Evolutionary conservation across 495 filamentous ascomycete genomes (phyloP), one percentile per base, ranked within the genome.

Genomic region (Neurospora tetrasperma): DNA sequence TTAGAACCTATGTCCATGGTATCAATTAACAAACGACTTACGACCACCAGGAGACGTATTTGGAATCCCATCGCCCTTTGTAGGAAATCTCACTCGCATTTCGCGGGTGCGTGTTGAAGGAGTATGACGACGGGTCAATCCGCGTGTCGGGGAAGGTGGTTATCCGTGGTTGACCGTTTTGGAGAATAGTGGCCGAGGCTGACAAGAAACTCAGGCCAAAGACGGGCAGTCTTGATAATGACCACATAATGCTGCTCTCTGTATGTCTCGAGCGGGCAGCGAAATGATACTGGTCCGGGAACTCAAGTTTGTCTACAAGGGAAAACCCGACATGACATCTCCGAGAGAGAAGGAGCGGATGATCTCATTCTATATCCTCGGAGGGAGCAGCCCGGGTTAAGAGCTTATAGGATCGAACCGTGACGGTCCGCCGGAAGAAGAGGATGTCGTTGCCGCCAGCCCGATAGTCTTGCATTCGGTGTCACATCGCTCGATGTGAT

Each of bases 21-120:
- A 27, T 8, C 10, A 20, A 9, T 72, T 23, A 72, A 31, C 18
- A 48, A 31, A 46, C 23, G 10, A 83, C 86, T 83, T 79, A 86
- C 85, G 85, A 87, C 89, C 83, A 90, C 88, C 88, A 92, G 2
- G 89, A 91, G 69, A 90, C 85, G 74, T 89, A 84, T 71, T 89
- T 84, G 23, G 86, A 88, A 80, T 92, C 89, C 90, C 90, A 92
- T 62, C 90, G 84, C 4, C 90, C 90, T 76, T 91, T 90, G 81
- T 91, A 92, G 0, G 88, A 87, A n/a, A 92, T 82, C 75, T 92
- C 88, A 2, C 83, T 76, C 0, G 86, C 84, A 78, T 88, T 83
- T 2, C 88, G 83, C 5, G 80, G 80, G 75, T 90, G 92, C 3
- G 80, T 88, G 31, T 73, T 83, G 72, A 85, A 85, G 0, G 79